These are phyloP conservation scores for Colletotrichum somersetense DNA, from an alignment of 2,329 filamentous ascomycete genomes.

Conservation along the genomic window DNA sequence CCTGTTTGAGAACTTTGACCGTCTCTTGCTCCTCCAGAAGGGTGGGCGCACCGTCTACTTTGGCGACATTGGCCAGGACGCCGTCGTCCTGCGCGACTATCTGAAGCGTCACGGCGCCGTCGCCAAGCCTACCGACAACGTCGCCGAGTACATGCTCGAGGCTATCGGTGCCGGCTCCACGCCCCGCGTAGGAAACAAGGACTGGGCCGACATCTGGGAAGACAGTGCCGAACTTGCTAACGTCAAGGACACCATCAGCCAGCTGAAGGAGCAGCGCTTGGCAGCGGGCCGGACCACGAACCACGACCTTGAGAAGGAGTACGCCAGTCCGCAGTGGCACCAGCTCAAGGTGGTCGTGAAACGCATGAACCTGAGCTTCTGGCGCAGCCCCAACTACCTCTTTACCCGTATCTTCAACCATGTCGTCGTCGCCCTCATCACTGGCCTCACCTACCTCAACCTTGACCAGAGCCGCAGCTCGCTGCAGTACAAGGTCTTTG, in stretches of 20 bases:
- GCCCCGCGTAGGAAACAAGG: conserved; percentile 77
- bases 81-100: conserved; percentile 75
- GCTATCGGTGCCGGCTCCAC: conserved; percentile 82
- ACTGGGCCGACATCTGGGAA: conserved; percentile 86
- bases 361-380: conserved; percentile 83
- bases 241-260: conserved; percentile 74
- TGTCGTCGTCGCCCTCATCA: conserved; percentile 80
- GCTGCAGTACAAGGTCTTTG: conserved; percentile 88
- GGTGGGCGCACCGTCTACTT: conserved; percentile 89
- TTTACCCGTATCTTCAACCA: conserved; percentile 91
- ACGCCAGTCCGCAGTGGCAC: conserved; percentile 82
- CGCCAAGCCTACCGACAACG: conserved; percentile 67
- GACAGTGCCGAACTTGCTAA: conserved; percentile 77
- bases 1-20: conserved; percentile 89
- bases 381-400: conserved; percentile 89
- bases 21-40: conserved; percentile 80
- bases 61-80: conserved; percentile 84
- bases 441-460: conserved; percentile 83
- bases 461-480: conserved; percentile 81
- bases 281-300: conserved; percentile 57
- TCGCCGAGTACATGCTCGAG: conserved; percentile 87
- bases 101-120: conserved; percentile 71
- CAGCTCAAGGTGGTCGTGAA: conserved; percentile 82
- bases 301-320: conserved; percentile 76
- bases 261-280: conserved; percentile 73